A percentile compares a stretch with the other conserved stretches of the same genome.
Conservation (phyloP, 345 rosid species). For the Eucalyptus marginata region DNA sequence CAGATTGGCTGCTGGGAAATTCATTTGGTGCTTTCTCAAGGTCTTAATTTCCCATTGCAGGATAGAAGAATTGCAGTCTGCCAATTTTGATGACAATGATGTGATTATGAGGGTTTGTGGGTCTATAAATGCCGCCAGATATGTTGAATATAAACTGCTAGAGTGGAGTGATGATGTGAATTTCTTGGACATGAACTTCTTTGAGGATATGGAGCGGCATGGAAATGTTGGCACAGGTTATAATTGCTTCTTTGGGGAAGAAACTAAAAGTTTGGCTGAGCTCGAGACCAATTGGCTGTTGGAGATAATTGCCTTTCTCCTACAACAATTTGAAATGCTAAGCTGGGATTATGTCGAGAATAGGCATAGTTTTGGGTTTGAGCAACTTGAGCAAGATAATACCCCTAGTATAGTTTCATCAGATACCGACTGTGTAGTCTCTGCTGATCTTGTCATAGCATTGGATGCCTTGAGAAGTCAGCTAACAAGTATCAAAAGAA, state of each 20-base stretch:
- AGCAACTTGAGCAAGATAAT: not conserved
- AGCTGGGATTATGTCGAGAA: constrained; percentile 20
- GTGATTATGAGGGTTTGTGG: constrained; percentile 35
- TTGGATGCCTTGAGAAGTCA: constrained; percentile 39
- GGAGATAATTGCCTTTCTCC: constrained; percentile 42
- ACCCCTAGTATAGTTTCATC: not conserved
- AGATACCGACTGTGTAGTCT: constrained; percentile 1
- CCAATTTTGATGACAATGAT: constrained; percentile 6
- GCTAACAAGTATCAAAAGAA: constrained; percentile 16
- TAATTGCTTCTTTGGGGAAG: constrained; percentile 50
- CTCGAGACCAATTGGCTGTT: constrained; percentile 57
- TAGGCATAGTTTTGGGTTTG: constrained; percentile 11
- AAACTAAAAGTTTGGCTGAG: constrained; percentile 45
- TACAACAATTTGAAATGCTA: constrained; percentile 50
- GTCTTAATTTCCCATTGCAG: constrained; percentile 36
- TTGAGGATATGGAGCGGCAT: constrained; percentile 11
- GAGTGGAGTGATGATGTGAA: constrained; percentile 72
- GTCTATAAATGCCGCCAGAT: constrained; percentile 56
- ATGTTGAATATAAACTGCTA: constrained; percentile 45
- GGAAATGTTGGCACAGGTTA: not conserved
- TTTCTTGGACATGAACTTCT: constrained; percentile 44
- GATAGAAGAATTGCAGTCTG: constrained; percentile 15
- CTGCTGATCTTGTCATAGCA: constrained; percentile 30
- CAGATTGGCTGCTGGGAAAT: constrained; percentile 45
- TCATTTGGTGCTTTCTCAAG: constrained; percentile 59